A percentile compares a stretch with the other conserved stretches of the same genome.
Conservation (phyloP, 495 filamentous ascomycete species). For the Lasiosphaeris hirsuta region DNA sequence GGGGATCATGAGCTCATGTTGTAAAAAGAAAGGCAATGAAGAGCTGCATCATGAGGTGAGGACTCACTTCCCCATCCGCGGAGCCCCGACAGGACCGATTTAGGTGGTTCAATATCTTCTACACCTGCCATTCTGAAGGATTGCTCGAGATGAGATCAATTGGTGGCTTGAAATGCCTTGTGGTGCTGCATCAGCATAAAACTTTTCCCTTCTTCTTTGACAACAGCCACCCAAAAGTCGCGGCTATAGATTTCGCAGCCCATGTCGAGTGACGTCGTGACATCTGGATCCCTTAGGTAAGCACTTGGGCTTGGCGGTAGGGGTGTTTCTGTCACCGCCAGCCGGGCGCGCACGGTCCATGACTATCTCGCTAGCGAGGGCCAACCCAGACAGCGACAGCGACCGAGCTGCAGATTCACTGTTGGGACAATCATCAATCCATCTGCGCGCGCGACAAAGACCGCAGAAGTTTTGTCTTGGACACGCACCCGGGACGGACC, state of each 20-base stretch:
- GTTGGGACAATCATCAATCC: not conserved
- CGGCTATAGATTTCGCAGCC: not conserved
- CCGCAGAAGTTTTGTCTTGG: not conserved
- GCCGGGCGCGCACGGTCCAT: not conserved
- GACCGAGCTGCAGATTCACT: slow-evolving; percentile 1
- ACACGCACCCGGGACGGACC: too few species aligned
- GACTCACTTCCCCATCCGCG: slow-evolving; percentile 72
- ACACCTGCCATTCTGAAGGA: slow-evolving; percentile 33
- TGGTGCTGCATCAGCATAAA: too few species aligned
- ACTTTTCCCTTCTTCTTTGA: too few species aligned
- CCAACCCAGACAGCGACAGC: not conserved
- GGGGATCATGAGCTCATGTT: not conserved
- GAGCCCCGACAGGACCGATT: slow-evolving; percentile 49
- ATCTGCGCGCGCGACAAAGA: not conserved
- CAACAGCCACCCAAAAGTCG: not conserved
- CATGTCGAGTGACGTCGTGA: slow-evolving; percentile 7
- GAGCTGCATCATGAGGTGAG: not conserved
- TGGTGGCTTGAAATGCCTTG: too few species aligned
- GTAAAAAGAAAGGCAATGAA: not conserved
- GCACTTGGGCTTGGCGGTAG: too few species aligned
- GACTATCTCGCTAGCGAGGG: not conserved
- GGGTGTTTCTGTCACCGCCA: too few species aligned
- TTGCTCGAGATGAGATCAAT: too few species aligned
- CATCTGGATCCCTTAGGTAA: not conserved
- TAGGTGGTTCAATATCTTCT: slow-evolving; percentile 42